Conservation (phyloP, 352 stramenopile species). For the Globisporangium camurandrum region DNA sequence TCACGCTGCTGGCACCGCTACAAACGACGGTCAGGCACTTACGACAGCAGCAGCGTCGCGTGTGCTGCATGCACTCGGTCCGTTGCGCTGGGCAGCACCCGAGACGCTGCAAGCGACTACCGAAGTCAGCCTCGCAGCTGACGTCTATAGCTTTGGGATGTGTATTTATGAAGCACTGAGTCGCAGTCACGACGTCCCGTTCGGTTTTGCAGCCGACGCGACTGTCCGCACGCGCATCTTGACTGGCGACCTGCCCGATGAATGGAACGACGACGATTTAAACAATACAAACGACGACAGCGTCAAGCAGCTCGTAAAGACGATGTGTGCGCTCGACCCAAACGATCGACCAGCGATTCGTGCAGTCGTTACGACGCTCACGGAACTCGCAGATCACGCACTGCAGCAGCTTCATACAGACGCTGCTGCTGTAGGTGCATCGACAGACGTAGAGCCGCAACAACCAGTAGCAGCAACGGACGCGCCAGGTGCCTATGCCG, state of each 20-base stretch:
- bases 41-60: not conserved
- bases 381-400: not conserved
- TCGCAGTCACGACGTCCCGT: slow-evolving; percentile 52
- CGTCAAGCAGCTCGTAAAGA: slow-evolving; percentile 33
- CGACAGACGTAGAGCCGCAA: not conserved
- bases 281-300: too few relatives aligned
- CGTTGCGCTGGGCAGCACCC: slow-evolving; percentile 47
- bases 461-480: not conserved
- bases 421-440: not conserved
- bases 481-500: too few relatives aligned
- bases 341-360: slow-evolving; percentile 1
- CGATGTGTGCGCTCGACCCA: slow-evolving; percentile 48
- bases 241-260: slow-evolving; percentile 32
- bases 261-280: too few relatives aligned
- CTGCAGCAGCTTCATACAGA: not conserved
- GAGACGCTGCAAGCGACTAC: slow-evolving; percentile 22
- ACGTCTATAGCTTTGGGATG: slow-evolving; percentile 68
- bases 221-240: slow-evolving; percentile 32
- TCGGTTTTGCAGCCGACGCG: slow-evolving; percentile 39
- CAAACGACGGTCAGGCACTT: not conserved
- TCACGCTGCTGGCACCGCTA: not conserved
- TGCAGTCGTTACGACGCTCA: not conserved
- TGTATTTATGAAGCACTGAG: slow-evolving; percentile 44
- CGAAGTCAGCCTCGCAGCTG: slow-evolving; percentile 10
- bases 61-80: slow-evolving; percentile 1